phyloP scores from a whole-genome alignment of 805 yeast species.

The Candida jianshihensis region DNA sequence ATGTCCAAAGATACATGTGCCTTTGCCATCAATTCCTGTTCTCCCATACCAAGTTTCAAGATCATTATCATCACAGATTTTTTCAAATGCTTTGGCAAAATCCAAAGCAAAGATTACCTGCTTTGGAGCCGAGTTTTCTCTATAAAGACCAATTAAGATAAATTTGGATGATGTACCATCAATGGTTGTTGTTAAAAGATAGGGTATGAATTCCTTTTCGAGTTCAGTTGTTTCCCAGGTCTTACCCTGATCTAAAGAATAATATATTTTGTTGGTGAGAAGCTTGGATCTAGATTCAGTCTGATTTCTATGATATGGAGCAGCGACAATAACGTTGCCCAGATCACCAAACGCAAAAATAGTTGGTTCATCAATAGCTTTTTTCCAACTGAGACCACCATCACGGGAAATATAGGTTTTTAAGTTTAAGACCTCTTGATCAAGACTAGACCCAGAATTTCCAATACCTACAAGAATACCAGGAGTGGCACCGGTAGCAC shows the following conservation, averaged over 20 bases:
- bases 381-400: constrained; percentile 72
- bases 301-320: constrained; percentile 18
- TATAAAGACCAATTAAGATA: constrained; percentile 39
- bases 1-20: constrained; percentile 62
- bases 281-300: constrained; percentile 25
- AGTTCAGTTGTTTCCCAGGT: constrained; percentile 51
- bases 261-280: constrained; percentile 32
- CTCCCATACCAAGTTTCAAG: constrained; percentile 62
- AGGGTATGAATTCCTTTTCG: constrained; percentile 36
- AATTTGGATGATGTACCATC: constrained; percentile 70
- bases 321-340: constrained; percentile 66
- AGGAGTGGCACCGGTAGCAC: constrained; percentile 31
- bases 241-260: constrained; percentile 68
- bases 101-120: constrained; percentile 36
- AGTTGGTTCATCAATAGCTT: constrained; percentile 44
- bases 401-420: constrained; percentile 65
- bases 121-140: constrained; percentile 4
- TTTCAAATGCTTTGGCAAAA: constrained; percentile 49
- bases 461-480: constrained; percentile 41
- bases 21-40: constrained; percentile 21
- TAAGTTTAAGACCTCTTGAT: constrained; percentile 13
- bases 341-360: constrained; percentile 64
- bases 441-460: constrained; percentile 23
- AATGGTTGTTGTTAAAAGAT: constrained; percentile 45
- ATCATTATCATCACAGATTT: constrained; percentile 39